Base-by-base conservation (phyloP, 2,329 filamentous ascomycete genomes). In the Penicillium sp. region DNA sequence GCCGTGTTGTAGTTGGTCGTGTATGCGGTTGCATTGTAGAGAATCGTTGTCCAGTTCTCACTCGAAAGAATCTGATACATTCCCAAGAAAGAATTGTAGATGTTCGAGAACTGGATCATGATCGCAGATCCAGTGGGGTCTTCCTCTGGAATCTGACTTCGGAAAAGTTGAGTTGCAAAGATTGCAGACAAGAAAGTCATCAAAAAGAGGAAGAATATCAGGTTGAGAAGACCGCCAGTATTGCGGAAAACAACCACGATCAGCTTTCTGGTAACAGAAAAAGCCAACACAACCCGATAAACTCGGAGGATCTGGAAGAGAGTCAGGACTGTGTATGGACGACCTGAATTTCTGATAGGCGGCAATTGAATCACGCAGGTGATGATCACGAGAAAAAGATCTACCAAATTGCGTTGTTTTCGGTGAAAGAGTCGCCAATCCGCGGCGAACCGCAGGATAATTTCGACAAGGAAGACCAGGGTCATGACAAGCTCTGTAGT, bases 51-150 rank as follows among this genome's bases (percentile, higher is more conserved):
- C 94, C 94, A 99, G 68, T 96, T 91, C 71, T 99, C 94, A 66
- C 91, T 97, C 9, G 94, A 97, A 43, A 99, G 78, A 29, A 99
- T 86, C 74, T 97, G 91, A 70, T 99, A 99, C 92, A 99, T 97
- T 53, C 92, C 94, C 14, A 99, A 80, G 68, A 99, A 99, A 0
- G 92, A 90, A 68, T 97, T 97, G 78, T 89, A 99, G 34, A 99
- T 94, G 38, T 91, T 90, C 69, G 86, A 86, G 71, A 99, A 99
- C 0, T 90, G 89, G 40, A 94, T 84, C 21, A 82, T 76, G 57
- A 90, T 86, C 2, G 82, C 74, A 2, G 88, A 78, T 2, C 86
- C 89, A n/a, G 75, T 71, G 2, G 78, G 73, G 60, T 91, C 84
- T n/a, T 79, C 65, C 31, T 80, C 65, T 0, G 90, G 88, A 27